Base-by-base conservation (phyloP, 441 rosid species). In the Populus hybrid region DNA sequence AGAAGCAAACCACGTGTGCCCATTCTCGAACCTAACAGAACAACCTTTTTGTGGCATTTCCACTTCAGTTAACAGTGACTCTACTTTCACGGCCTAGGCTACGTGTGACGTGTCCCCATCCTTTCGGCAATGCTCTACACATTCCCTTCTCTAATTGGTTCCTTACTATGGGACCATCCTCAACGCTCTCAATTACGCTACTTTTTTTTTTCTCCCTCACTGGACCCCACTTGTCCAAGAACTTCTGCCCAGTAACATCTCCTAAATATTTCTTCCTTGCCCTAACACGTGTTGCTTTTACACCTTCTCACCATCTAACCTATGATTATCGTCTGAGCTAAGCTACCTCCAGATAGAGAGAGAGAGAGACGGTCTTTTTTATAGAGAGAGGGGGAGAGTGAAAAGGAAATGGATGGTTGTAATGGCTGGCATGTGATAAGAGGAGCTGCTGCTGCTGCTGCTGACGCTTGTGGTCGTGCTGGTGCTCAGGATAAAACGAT, bases 241-340 rank as follows among this genome's bases (percentile, higher is more conserved):
- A 69, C 9, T 16, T 65, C 28, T n/a, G 3, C 5, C 88, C 88
- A 87, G 86, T 86, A 73, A 77, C 42, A 23, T 67, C 16, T 20
- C 31, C 33, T 28, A 2, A 33, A 35, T 64, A 66, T 74, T 67
- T 1, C 33, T 9, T n/a, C 3, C 12, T 73, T 82, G 83, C 87
- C 87, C 80, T 85, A 80, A 85, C 94, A 91, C 90, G 94, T 84
- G 97, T 78, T 75, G 50, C 76, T 42, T 64, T 64, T 20, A 9
- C 53, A 42, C 78, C 64, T 40, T 20, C 26, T 67, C 38, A 20
- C 64, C 33, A 77, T 50, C 69, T 33, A 50, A 36, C 61, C 78
- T 53, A 74, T 85, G 85, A 83, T 85, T 86, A 82, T 83, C 86
- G 87, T 80, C 81, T 77, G 81, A 67, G 63, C 66, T 63, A 83